Evolutionary conservation across 31 red algal species (phyloP).

Genomic region (Asparagopsis taxiformis): DNA sequence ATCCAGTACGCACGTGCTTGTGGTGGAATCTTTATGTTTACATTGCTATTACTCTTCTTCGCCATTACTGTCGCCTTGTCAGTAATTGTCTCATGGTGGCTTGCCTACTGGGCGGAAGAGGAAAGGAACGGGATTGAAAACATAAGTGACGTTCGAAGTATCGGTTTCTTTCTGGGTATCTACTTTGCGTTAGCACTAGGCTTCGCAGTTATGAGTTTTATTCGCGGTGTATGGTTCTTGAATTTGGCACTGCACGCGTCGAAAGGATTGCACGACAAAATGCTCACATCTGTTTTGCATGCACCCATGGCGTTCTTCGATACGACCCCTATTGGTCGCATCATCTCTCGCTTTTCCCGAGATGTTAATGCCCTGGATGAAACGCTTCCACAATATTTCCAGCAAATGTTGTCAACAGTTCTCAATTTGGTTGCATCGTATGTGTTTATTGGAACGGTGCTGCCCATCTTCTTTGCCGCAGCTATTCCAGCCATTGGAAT

Average conservation of each 20-base stretch:
- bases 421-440: conserved; percentile 74
- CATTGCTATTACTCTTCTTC: conserved; percentile 60
- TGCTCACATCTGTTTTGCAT: conserved; percentile 75
- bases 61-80: conserved; percentile 36
- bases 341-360: conserved; percentile 85
- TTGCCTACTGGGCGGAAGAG: conserved; percentile 86
- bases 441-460: conserved; percentile 74
- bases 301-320: conserved; percentile 98
- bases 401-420: conserved; percentile 62
- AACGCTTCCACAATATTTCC: conserved; percentile 79
- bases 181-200: conserved; percentile 79
- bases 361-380: conserved; percentile 80
- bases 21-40: conserved; percentile 51
- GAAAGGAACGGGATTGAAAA: background rate
- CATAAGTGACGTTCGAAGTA: conserved; percentile 6
- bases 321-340: conserved; percentile 92
- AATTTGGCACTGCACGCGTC: conserved; percentile 71
- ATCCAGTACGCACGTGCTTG: conserved; percentile 64
- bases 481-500: conserved; percentile 59
- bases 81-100: conserved; percentile 89
- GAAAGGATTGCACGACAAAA: conserved; percentile 65
- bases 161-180: conserved; percentile 88
- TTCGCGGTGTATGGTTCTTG: conserved; percentile 73
- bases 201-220: conserved; percentile 56
- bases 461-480: conserved; percentile 77